Percentiles rank a stretch among this genome's conserved stretches.
Conservation (phyloP, 2,329 filamentous ascomycete genomes). For the Coniella vitis region DNA sequence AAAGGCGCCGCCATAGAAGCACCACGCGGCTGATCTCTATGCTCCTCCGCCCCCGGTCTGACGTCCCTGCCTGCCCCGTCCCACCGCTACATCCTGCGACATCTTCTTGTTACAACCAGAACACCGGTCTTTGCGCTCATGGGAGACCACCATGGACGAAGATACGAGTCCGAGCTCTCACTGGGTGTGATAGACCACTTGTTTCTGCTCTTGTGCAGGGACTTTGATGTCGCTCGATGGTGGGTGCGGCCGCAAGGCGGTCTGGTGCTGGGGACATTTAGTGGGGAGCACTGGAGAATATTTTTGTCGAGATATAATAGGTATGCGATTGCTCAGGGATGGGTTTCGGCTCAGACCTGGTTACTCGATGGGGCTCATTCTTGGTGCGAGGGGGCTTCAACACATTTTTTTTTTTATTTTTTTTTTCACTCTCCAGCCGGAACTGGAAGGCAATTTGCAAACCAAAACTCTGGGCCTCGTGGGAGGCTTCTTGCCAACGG, state of each 20-base stretch:
- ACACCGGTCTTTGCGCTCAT: constrained; percentile 19
- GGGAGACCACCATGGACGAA: constrained; percentile 63
- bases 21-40: constrained; percentile 76
- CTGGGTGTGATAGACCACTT: constrained; percentile 7
- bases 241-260: constrained; percentile 30
- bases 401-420: constrained; percentile 31
- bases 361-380: constrained; percentile 99
- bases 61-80: constrained; percentile 25
- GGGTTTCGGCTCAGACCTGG: constrained; percentile 35
- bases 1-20: constrained; percentile 99
- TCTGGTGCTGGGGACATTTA: constrained; percentile 34
- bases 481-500: constrained; percentile 28
- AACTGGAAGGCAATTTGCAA: constrained; percentile 44
- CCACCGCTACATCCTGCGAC: constrained; percentile 24
- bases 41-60: constrained; percentile 40
- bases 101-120: constrained; percentile 10
- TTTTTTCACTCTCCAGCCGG: constrained; percentile 37
- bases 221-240: constrained; percentile 30
- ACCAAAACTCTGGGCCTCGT: constrained; percentile 27
- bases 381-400: constrained; percentile 82
- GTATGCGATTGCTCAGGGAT: constrained; percentile 82
- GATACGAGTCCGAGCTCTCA: constrained; percentile 74
- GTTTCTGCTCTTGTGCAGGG: constrained; percentile 18
- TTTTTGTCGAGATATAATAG: constrained; percentile 93
- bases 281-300: constrained; percentile 47